Conservation (phyloP, 75 land plant species). For the Gnetum montanum region DNA sequence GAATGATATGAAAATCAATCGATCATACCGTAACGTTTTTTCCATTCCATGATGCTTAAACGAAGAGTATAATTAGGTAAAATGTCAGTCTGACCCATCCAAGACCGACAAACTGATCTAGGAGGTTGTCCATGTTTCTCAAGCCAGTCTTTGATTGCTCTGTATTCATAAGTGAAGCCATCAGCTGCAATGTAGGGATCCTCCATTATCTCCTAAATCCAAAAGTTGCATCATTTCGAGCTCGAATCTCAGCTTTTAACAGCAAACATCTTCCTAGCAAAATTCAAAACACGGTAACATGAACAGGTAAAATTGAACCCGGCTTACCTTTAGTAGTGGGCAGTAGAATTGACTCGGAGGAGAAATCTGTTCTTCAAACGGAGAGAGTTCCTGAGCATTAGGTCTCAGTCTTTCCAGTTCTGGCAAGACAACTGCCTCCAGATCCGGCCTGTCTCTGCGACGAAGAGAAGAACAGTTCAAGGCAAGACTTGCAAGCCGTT, state of each 20-base stretch:
- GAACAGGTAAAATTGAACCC: not conserved
- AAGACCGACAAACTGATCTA: too few species aligned
- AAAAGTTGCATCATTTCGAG: not conserved
- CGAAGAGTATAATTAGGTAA: too few species aligned
- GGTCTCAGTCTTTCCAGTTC: conserved; percentile 7
- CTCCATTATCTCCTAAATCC: conserved; percentile 58
- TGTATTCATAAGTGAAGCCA: conserved; percentile 60
- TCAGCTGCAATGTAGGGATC: conserved; percentile 66
- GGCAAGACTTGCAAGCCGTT: conserved; percentile 10
- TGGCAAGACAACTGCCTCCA: conserved; percentile 13
- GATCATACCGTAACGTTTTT: too few species aligned
- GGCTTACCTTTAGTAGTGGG: conserved; percentile 58
- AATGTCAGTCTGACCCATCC: too few species aligned
- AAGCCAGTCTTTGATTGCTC: conserved; percentile 59
- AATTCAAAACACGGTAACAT: not conserved
- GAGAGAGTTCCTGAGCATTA: not conserved
- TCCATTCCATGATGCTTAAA: too few species aligned
- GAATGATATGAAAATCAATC: too few species aligned
- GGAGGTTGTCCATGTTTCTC: conserved; percentile 44
- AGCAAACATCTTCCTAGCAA: too few species aligned
- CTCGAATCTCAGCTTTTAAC: not conserved
- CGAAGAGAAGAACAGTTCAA: conserved; percentile 11
- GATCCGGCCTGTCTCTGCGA: conserved; percentile 16
- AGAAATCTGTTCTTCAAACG: not conserved
- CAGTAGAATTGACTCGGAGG: conserved; percentile 47